phyloP scores from a whole-genome alignment of 495 filamentous ascomycete genomes.

The Penicillium tannophilum region DNA sequence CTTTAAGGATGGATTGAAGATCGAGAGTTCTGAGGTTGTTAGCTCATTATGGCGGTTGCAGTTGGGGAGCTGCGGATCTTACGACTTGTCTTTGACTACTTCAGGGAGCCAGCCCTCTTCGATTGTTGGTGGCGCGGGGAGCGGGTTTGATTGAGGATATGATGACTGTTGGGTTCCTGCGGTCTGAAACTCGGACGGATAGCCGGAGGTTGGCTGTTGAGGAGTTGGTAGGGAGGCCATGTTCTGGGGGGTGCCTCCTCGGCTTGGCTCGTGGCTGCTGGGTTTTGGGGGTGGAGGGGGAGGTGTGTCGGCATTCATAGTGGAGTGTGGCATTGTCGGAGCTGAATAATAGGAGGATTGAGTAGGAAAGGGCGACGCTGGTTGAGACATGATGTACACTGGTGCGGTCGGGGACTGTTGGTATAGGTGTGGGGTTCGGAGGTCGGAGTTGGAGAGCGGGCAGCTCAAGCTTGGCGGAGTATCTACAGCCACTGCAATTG shows the following conservation, averaged over 20 bases:
- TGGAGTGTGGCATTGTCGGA: constrained; percentile 32
- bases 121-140: constrained; percentile 40
- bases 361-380: constrained; percentile 25
- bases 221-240: constrained; percentile 33
- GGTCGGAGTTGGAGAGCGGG: not conserved
- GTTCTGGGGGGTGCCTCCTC: constrained; percentile 61
- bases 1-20: constrained; percentile 65
- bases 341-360: constrained; percentile 27
- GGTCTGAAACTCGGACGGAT: constrained; percentile 25
- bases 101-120: constrained; percentile 67
- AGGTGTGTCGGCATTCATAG: constrained; percentile 55
- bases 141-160: constrained; percentile 13
- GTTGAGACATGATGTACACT: constrained; percentile 33
- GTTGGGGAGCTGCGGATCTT: constrained; percentile 19
- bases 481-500: not conserved
- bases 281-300: constrained; percentile 76
- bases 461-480: not conserved
- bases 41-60: not conserved
- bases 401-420: constrained; percentile 12
- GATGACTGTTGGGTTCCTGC: constrained; percentile 20
- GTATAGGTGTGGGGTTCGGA: constrained; percentile 8
- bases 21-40: constrained; percentile 52
- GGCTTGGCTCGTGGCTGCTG: constrained; percentile 66
- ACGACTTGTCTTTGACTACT: constrained; percentile 76
- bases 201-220: constrained; percentile 33